These are phyloP conservation scores for Nicotiana sylvestris DNA, from an alignment of 257 asterid species.

Conservation along the genomic window DNA sequence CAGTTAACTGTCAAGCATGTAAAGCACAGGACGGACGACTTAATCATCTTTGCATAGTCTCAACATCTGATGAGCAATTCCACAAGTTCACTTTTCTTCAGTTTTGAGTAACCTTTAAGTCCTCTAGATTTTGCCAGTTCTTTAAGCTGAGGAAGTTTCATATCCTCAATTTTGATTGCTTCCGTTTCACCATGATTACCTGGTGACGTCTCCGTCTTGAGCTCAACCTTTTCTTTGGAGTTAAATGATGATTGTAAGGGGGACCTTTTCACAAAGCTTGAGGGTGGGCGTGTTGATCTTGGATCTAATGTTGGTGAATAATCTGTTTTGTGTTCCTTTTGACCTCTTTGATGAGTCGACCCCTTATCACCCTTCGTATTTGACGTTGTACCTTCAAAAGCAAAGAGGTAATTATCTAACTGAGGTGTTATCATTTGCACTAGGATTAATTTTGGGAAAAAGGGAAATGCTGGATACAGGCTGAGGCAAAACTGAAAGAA, in stretches of 20 bases:
- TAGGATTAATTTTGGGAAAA: not conserved
- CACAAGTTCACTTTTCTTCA: constrained; percentile 58
- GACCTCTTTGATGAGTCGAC: constrained; percentile 12
- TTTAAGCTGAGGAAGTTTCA: constrained; percentile 61
- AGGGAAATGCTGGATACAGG: not conserved
- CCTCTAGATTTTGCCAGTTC: constrained; percentile 67
- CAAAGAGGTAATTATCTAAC: not conserved
- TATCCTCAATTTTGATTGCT: constrained; percentile 32
- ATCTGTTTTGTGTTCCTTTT: constrained; percentile 29
- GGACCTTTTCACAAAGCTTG: constrained; percentile 53
- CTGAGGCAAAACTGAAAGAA: not conserved
- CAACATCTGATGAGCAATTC: constrained; percentile 36
- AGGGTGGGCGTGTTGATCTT: constrained; percentile 40
- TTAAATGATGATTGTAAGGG: constrained; percentile 34
- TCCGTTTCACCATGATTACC: constrained; percentile 13
- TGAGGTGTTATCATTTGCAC: not conserved
- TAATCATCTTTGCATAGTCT: not conserved
- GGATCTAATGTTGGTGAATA: constrained; percentile 14
- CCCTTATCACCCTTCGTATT: constrained; percentile 25
- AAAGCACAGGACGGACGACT: not conserved
- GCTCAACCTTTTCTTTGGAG: constrained; percentile 18
- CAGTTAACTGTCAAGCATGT: not conserved
- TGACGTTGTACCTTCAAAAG: constrained; percentile 31
- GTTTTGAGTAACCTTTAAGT: constrained; percentile 66
- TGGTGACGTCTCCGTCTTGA: not conserved